Conservation (phyloP, 1,284 basidiomycete species). For the Calocybe gambosa region DNA sequence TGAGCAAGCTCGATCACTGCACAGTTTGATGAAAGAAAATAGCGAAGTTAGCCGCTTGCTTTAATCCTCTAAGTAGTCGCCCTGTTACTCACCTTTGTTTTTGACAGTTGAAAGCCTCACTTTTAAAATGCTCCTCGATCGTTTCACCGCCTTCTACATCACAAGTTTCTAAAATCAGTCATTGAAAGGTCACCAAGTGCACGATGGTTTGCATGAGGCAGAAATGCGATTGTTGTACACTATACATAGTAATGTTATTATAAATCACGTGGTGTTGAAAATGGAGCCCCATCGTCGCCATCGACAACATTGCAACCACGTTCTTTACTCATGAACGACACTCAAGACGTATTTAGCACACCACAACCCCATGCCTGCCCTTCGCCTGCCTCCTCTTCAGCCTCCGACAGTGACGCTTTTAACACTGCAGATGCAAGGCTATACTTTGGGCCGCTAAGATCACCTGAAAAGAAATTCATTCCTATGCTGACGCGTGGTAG, state of each 20-base stretch:
- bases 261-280: constrained; percentile 17
- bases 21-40: constrained; percentile 31
- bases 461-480: constrained; percentile 48
- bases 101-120: constrained; percentile 18
- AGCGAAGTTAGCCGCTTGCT: constrained; percentile 19
- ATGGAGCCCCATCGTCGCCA: neutral
- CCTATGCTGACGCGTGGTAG: constrained; percentile 23
- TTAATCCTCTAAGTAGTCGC: neutral
- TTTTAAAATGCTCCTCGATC: constrained; percentile 7
- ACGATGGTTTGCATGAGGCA: neutral
- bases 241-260: neutral
- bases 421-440: constrained; percentile 35
- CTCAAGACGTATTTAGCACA: neutral
- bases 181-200: neutral
- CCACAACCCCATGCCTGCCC: constrained; percentile 13
- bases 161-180: neutral
- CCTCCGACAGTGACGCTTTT: constrained; percentile 31
- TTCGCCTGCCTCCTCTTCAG: constrained; percentile 21
- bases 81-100: constrained; percentile 3
- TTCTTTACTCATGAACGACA: constrained; percentile 1
- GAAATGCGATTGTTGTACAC: neutral
- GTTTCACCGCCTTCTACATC: neutral
- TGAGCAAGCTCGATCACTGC: constrained; percentile 28
- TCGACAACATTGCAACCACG: neutral
- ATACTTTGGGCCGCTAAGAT: constrained; percentile 48